Conservation (phyloP, 345 rosid genomes). For the Eucalyptus brandiana region DNA sequence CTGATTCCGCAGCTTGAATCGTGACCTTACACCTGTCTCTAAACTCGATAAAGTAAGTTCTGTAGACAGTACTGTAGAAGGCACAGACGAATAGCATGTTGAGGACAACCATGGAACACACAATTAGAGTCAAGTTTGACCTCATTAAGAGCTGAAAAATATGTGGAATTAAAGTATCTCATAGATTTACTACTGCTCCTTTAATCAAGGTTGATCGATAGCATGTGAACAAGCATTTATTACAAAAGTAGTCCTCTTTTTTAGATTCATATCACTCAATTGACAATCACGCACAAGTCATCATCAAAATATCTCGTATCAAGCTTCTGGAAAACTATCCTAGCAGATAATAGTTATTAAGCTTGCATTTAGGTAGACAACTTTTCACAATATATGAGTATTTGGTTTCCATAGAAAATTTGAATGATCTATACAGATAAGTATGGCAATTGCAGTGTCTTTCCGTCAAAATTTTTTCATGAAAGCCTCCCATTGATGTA, state of each 20-base stretch:
- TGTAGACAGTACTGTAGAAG: neutral
- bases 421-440: neutral
- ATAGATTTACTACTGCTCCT: neutral
- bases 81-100: neutral
- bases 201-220: neutral
- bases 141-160: neutral
- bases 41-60: neutral
- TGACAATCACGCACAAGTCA: neutral
- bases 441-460: neutral
- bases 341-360: neutral
- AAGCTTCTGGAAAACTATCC: neutral
- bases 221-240: neutral
- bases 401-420: neutral
- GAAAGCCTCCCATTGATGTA: neutral
- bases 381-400: neutral
- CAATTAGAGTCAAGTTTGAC: neutral
- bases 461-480: accelerated
- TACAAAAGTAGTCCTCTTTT: neutral
- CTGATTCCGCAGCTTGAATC: constrained; percentile 70
- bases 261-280: neutral
- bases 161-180: neutral
- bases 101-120: neutral
- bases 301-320: neutral
- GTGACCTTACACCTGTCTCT: constrained; percentile 71
- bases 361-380: neutral